Evolutionary conservation across 2,329 filamentous ascomycete species (phyloP), one percentile per base, ranked within the genome.

Genomic region (Lanzia echinophila): DNA sequence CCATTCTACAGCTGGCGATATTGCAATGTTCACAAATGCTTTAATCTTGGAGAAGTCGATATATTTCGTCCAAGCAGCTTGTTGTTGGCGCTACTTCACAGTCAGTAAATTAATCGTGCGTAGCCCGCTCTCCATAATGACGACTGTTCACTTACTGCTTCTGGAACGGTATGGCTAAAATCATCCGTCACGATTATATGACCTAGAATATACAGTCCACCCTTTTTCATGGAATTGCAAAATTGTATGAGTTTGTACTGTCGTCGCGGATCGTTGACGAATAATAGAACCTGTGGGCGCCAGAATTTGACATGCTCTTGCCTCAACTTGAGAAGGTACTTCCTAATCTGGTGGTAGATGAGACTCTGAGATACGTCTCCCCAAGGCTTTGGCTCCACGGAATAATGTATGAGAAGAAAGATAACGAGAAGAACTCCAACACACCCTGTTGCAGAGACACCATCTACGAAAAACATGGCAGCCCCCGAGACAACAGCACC

Each of bases 231-330:
- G 0, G 88, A 90, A 68, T 95, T 95, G 71, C 90, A 95, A 62
- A 95, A 95, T 56, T 91, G 88, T 2, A 95, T 92, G 39, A 95
- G 78, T 41, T 88, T 85, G 50, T 87, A 90, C 66, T 94, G 88
- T 6, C 79, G 79, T n/a, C 90, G 79, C 3, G 89, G 87, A 63
- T 94, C 82, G 65, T 92, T 94, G 59, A 94, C 82, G 50, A 95
- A 80, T 0, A 95, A 76, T 46, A 95, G 79, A 42, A 95, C 91
- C 60, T 95, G 90, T 0, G 90, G 90, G 49, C 90, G 79, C 90
- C 90, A 95, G 67, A 95, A 95, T 65, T 95, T 95, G 69, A 95
- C 90, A 66, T 95, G 90, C 63, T 95, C 90, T 34, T 89, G 88
- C 47, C 83, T 84, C 31, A 95, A 73, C n/a, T 89, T 82, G 31